Conservation (phyloP, 805 yeast genomes). For the Candida endomychidarum region DNA sequence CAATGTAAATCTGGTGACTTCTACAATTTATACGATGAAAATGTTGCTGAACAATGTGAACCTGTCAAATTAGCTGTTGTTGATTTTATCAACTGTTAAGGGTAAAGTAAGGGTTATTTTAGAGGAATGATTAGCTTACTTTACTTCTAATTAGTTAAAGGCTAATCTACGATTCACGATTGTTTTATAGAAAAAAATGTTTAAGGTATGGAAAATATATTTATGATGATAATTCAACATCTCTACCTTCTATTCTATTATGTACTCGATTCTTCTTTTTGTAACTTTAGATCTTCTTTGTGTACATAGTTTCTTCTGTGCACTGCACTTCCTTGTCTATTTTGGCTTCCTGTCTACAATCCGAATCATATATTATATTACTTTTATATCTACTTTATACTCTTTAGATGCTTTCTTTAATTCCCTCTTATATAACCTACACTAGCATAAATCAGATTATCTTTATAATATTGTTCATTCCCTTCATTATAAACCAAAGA, state of each 20-base stretch:
- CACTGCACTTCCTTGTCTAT: slow-evolving; percentile 10
- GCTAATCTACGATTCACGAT: slow-evolving; percentile 1
- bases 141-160: slow-evolving; percentile 7
- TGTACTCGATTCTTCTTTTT: too few relatives aligned
- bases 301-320: not conserved
- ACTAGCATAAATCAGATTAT: slow-evolving; percentile 48
- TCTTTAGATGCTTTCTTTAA: slow-evolving; percentile 22
- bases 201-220: not conserved
- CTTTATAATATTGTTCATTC: slow-evolving; percentile 45
- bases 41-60: slow-evolving; percentile 19
- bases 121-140: slow-evolving; percentile 6
- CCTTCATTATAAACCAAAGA: slow-evolving; percentile 73
- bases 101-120: not conserved
- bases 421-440: slow-evolving; percentile 50
- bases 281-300: too few relatives aligned
- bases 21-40: slow-evolving; percentile 73
- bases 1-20: slow-evolving; percentile 75
- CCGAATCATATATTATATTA: too few relatives aligned
- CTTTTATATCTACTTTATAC: too few relatives aligned
- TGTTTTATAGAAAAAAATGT: slow-evolving; percentile 2
- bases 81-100: slow-evolving; percentile 15
- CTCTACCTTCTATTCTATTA: too few relatives aligned
- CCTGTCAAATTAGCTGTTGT: slow-evolving; percentile 47
- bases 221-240: too few relatives aligned
- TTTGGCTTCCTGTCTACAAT: slow-evolving; percentile 30